A percentile compares a stretch with the other conserved stretches of the same genome.
phyloP scores from a whole-genome alignment of 768 basidiomycete genomes.

The Psilocybe cyanescens region DNA sequence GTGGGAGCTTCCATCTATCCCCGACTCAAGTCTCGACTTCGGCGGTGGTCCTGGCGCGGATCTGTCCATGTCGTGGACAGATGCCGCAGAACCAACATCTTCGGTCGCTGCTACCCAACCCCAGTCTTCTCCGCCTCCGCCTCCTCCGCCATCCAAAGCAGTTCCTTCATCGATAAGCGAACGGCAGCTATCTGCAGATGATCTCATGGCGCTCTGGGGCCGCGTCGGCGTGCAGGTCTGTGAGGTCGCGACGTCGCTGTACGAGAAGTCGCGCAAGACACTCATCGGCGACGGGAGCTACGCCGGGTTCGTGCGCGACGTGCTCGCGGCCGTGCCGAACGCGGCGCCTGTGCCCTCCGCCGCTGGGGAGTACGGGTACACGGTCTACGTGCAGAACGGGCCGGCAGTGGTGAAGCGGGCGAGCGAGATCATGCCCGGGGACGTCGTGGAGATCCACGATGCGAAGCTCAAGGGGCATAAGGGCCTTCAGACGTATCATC shows the following conservation, averaged over 20 bases:
- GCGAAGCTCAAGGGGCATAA: constrained; percentile 82
- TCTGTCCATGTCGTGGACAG: constrained; percentile 68
- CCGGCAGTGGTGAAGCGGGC: constrained; percentile 67
- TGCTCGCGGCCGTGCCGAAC: constrained; percentile 67
- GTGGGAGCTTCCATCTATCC: constrained; percentile 71
- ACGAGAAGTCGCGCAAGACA: constrained; percentile 75
- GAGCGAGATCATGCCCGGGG: constrained; percentile 87
- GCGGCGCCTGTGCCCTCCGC: constrained; percentile 43
- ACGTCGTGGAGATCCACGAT: constrained; percentile 75
- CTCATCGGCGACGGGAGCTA: constrained; percentile 88
- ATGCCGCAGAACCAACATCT: constrained; percentile 41
- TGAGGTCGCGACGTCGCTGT: constrained; percentile 67
- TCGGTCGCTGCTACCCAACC: constrained; percentile 22
- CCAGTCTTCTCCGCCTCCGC: constrained; percentile 10
- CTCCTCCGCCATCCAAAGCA: constrained; percentile 10
- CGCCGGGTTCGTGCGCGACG: constrained; percentile 74
- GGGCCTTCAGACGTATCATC: constrained; percentile 74
- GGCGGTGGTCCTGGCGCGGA: constrained; percentile 38
- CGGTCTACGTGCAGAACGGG: constrained; percentile 76
- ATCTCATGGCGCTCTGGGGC: constrained; percentile 71
- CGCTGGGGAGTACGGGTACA: constrained; percentile 64
- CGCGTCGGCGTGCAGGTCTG: constrained; percentile 77
- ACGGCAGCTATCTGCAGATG: constrained; percentile 55
- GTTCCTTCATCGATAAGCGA: constrained; percentile 35
- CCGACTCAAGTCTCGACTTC: constrained; percentile 57